phyloP scores from a whole-genome alignment of 768 basidiomycete genomes.

The Leccinum broughii region DNA sequence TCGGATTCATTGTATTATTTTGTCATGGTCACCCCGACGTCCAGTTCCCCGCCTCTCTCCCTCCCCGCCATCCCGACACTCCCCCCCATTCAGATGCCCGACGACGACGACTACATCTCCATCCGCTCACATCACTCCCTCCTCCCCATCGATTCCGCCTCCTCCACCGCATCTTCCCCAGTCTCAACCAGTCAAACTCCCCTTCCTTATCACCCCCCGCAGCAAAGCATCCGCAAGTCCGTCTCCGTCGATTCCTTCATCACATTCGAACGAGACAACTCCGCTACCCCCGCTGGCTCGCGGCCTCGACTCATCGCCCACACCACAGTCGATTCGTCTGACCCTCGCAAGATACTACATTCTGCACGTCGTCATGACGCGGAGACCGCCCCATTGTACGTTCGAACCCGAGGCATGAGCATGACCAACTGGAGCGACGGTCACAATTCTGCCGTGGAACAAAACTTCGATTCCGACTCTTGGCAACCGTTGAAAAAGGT shows the following conservation, averaged over 20 bases:
- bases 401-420: constrained; percentile 57
- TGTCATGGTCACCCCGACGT: constrained; percentile 22
- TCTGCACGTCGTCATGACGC: constrained; percentile 27
- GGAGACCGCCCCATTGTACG: constrained; percentile 34
- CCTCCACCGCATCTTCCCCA: constrained; percentile 45
- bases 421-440: constrained; percentile 49
- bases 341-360: constrained; percentile 30
- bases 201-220: constrained; percentile 20
- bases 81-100: constrained; percentile 46
- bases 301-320: constrained; percentile 41
- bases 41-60: constrained; percentile 26
- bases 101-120: constrained; percentile 27
- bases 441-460: constrained; percentile 37
- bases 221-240: constrained; percentile 61
- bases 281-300: constrained; percentile 31
- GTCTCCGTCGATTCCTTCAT: constrained; percentile 78
- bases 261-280: constrained; percentile 41
- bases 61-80: constrained; percentile 42
- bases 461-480: constrained; percentile 56
- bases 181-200: constrained; percentile 13
- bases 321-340: constrained; percentile 37
- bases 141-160: constrained; percentile 40
- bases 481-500: constrained; percentile 44
- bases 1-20: constrained; percentile 12
- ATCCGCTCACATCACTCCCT: constrained; percentile 28